Evolutionary conservation across 2,329 filamentous ascomycete genomes (phyloP).

Genomic region (Chalara sp.): DNA sequence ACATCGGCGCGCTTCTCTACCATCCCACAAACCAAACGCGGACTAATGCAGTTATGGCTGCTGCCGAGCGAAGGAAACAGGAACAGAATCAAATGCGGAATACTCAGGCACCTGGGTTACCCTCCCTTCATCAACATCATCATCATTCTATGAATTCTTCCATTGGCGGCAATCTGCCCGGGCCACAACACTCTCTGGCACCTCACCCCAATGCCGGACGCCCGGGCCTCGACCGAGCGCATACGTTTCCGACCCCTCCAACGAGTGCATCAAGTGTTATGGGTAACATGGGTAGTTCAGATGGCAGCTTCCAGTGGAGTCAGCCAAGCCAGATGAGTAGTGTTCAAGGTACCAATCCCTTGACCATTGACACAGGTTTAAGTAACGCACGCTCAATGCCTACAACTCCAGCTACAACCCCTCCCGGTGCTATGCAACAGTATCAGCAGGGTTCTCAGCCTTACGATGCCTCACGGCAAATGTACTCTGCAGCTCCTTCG

Average conservation of each 20-base stretch:
- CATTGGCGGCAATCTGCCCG: constrained; percentile 40
- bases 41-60: constrained; percentile 81
- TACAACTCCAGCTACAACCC: constrained; percentile 84
- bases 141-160: constrained; percentile 57
- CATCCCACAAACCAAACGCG: constrained; percentile 83
- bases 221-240: constrained; percentile 73
- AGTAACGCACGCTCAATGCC: constrained; percentile 80
- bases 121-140: constrained; percentile 62
- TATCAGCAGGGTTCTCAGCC: constrained; percentile 62
- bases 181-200: constrained; percentile 43
- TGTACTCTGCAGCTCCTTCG: constrained; percentile 67
- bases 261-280: constrained; percentile 87
- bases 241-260: constrained; percentile 91
- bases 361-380: constrained; percentile 75
- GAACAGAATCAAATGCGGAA: constrained; percentile 61
- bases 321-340: constrained; percentile 51
- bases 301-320: constrained; percentile 74
- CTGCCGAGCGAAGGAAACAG: constrained; percentile 69
- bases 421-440: constrained; percentile 73
- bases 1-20: constrained; percentile 89
- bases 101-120: constrained; percentile 51
- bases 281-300: constrained; percentile 63
- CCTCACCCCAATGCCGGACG: constrained; percentile 68
- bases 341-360: constrained; percentile 57
- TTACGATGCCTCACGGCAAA: constrained; percentile 71